phyloP scores from a whole-genome alignment of 768 basidiomycete genomes.

The Dictyophora rubrovolvata region DNA sequence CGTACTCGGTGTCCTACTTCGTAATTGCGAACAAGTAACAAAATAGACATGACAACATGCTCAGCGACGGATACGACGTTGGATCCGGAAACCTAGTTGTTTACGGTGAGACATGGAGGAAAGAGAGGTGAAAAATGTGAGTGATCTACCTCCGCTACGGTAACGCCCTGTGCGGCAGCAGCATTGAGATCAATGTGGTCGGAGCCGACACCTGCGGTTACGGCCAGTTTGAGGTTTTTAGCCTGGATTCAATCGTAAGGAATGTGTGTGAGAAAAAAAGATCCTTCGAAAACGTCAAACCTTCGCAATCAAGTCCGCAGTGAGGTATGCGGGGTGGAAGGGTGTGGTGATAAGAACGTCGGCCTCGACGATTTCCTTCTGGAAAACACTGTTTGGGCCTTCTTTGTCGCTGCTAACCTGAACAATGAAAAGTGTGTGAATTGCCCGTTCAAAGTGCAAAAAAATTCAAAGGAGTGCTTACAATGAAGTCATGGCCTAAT shows the following conservation, averaged over 20 bases:
- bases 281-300: slow-evolving; percentile 21
- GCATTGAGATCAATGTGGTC: slow-evolving; percentile 89
- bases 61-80: slow-evolving; percentile 90
- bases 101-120: neutral
- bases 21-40: slow-evolving; percentile 85
- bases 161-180: slow-evolving; percentile 67
- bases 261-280: neutral
- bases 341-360: slow-evolving; percentile 78
- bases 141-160: slow-evolving; percentile 54
- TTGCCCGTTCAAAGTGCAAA: neutral
- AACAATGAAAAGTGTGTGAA: neutral
- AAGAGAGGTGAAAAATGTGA: neutral
- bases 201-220: slow-evolving; percentile 86
- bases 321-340: slow-evolving; percentile 82
- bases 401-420: slow-evolving; percentile 78
- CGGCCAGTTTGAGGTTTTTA: slow-evolving; percentile 79
- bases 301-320: slow-evolving; percentile 60
- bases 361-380: slow-evolving; percentile 72
- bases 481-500: slow-evolving; percentile 68
- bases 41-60: slow-evolving; percentile 85
- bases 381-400: slow-evolving; percentile 69
- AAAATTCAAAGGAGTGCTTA: slow-evolving; percentile 21
- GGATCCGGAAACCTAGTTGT: slow-evolving; percentile 60
- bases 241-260: slow-evolving; percentile 35
- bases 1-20: slow-evolving; percentile 73